Base-by-base conservation (phyloP, 2,329 filamentous ascomycete species). In the Fusarium acutatum region DNA sequence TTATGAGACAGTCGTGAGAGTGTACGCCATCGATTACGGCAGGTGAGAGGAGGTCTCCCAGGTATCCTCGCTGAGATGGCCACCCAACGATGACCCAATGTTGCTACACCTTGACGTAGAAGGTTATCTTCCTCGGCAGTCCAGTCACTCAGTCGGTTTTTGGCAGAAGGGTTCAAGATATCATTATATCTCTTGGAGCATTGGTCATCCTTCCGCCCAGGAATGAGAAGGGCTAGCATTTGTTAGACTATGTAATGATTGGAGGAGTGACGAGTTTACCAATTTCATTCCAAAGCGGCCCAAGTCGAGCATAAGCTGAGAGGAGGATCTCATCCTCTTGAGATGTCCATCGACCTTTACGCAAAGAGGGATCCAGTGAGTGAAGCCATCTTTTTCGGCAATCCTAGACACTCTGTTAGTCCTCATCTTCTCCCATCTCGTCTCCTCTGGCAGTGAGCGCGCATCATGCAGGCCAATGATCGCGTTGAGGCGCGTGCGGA, bases 341-440 rank as follows among this genome's bases (percentile, higher is more conserved):
- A 50, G 71, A 70, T 14, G 78, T 79, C 78, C 78, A 79, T 47
- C 77, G 54, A 7, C 78, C 78, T 28, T 79, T 79, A 11, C 78
- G 71, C 18, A 79, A 43, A 3, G 78, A 79, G 5, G 78, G 78
- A 28, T 79, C 76, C 10, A 79, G 69, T 14, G 78, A 79, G 54
- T 79, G 78, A 71, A 79, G 78, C 78, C 78, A 79, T 40, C 78
- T 73, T 69, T 79, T 79, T 6, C 78, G 71, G 35, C 78, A 79
- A 41, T 79, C 78, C 76, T 79, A 20, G 2, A 22, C 1, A 8
- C 3, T 3, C 7, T 30, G 38, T 76, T 24, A 76, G 53, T n/a
- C 32, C 5, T 24, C 18, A 18, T 52, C 26, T 13, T 12, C n/a
- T 5, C 13, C 3, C 3, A 1, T 30, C 20, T 20, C 24, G 38